Evolutionary conservation across 2,329 filamentous ascomycete genomes (phyloP), one percentile per base, ranked within the genome.

Genomic region (Phialophora tarda): DNA sequence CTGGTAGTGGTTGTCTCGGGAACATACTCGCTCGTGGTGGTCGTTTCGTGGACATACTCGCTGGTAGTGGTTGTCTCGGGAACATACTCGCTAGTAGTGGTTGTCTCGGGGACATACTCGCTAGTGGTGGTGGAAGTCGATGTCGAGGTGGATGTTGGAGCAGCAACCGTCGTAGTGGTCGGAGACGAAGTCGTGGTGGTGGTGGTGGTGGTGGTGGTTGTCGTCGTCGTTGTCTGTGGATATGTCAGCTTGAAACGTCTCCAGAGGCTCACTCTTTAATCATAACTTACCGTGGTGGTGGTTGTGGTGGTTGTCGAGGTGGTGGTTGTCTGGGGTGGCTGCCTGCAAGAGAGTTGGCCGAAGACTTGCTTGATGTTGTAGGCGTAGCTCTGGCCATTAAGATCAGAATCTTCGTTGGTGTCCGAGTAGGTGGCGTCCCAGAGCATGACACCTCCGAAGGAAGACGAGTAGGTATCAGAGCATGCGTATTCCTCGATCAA

Each of bases 391-490:
- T 77, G 71, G n/a, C 75, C 79, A 62, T 81, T 78, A 62, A 81
- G 77, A 8, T 55, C 53, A 10, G 53, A 4, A 55, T 55, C 53
- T 14, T 75, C 63, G 71, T 85, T 86, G 60, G 77, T 76, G 12
- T 78, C 74, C n/a, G 81, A 80, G 11, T 78, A 78, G 1, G 82
- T 84, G 4, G 84, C 83, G 60, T 87, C 85, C 83, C 84, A 88
- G 4, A 88, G 74, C 85, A 87, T 88, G 48, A 86, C 78, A 76
- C 86, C 86, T 48, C 84, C 86, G 69, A 88, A 88, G 1, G 75
- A 76, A 24, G 77, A 63, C 1, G 78, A 44, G 57, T 70, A 70
- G 2, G 30, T 75, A 66, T 79, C 77, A 24, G 77, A 73, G 17
- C 73, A 73, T 67, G 78, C 79, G 68, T 81, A 83, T 50, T 75